Percentiles rank a stretch among this genome's conserved stretches.
Conservation (phyloP, 352 stramenopile genomes). For the Phytopythium boreale region DNA sequence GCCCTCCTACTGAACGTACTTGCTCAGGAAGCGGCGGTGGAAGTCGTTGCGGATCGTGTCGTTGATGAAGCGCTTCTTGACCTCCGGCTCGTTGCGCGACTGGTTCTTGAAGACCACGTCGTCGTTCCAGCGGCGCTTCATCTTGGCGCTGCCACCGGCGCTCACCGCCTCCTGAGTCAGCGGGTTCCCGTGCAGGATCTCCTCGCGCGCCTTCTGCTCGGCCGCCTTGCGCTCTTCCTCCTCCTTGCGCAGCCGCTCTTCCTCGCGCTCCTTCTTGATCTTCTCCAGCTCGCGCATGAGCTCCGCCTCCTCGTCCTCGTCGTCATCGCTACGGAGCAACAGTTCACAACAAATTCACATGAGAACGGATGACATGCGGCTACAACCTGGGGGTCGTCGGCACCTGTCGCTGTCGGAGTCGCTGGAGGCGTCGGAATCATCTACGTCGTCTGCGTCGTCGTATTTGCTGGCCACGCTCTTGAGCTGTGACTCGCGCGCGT, state of each 20-base stretch:
- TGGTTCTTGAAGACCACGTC: conserved; percentile 99
- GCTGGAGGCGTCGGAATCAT: conserved; percentile 55
- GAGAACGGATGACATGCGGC: background rate
- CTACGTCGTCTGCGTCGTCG: conserved; percentile 88
- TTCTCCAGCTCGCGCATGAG: conserved; percentile 97
- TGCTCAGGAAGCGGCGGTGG: conserved; percentile 98
- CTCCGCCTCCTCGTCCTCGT: conserved; percentile 97
- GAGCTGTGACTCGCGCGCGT: conserved; percentile 80
- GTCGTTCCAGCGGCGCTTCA: conserved; percentile 99
- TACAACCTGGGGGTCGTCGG: background rate
- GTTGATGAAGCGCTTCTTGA: conserved; percentile 99
- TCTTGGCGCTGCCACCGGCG: conserved; percentile 40
- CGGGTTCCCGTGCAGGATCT: conserved; percentile 94
- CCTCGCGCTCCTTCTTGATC: conserved; percentile 96
- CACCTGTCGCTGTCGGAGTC: conserved; percentile 79
- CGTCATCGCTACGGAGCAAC: conserved; percentile 40
- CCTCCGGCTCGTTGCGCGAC: conserved; percentile 92
- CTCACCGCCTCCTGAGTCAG: conserved; percentile 58
- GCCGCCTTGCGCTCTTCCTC: conserved; percentile 74
- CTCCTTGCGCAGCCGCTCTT: conserved; percentile 89
- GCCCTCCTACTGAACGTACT: conserved; percentile 85
- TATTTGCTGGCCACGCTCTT: conserved; percentile 89
- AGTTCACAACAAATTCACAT: background rate
- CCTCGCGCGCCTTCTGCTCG: conserved; percentile 86
- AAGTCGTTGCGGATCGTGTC: conserved; percentile 99